Evolutionary conservation across 1,284 basidiomycete genomes (phyloP), one percentile per base, ranked within the genome.

Genomic region (Rhodotorula sp.): DNA sequence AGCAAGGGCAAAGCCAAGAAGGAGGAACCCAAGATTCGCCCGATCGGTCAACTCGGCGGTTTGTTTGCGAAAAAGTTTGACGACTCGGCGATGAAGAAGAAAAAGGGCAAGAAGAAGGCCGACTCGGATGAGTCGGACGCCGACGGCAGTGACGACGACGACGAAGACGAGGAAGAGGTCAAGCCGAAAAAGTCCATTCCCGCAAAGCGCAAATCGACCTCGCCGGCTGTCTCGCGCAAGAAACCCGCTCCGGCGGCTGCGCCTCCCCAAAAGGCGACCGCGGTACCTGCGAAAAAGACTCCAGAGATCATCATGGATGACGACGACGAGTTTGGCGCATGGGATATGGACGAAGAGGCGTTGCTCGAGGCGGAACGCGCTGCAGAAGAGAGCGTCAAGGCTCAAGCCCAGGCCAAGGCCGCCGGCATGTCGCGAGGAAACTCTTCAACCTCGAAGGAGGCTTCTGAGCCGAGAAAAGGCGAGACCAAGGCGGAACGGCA

Each of bases 291-390:
- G 0, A 58, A 58, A 42, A 24, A 51, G 48, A 30, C 22, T 24
- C 48, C 44, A 33, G 67, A 57, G 42, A 51, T 33, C 42, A 17
- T 51, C 42, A 46, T 67, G 24, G 62, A 64, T 17, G 56, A 67
- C 30, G 69, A 64, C 33, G 64, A 62, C 37, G 63, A 58, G 24
- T 61, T 62, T 44, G 48, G 48, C 48, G 66, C 60, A 22, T 67
- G 69, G 66, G 66, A 62, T 48, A 65, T 68, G 66, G 69, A 71
- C 60, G 69, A 71, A 49, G 69, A 46, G 42, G 69, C 62, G 49
- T 20, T 71, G 51, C 20, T 57, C 18, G 66, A 67, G 56, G 51
- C 53, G 45, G 69, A 71, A 37, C 48, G 62, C 15, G 66, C 33
- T 3, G 69, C 69, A 17, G 51, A 58, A 30, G n/a, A 48, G 44